phyloP scores from a whole-genome alignment of 208 protist species.

The Crithidia expoeki region DNA sequence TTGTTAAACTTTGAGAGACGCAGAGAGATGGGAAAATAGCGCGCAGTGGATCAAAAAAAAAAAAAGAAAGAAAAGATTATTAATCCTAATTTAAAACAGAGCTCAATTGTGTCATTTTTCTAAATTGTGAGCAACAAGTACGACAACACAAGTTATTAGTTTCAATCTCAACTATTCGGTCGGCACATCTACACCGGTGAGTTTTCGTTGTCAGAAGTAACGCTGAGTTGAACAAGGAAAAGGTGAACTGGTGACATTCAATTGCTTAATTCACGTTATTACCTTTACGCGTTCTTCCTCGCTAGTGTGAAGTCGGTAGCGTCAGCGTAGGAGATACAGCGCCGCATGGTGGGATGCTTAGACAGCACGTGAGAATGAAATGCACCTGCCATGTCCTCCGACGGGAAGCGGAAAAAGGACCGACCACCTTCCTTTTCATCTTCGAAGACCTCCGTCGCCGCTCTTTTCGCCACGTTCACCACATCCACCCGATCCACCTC shows the following conservation, averaged over 20 bases:
- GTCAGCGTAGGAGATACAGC: slow-evolving; percentile 60
- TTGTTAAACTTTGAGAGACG: not conserved
- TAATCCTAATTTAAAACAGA: too few relatives aligned
- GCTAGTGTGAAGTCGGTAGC: slow-evolving; percentile 46
- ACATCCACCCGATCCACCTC: slow-evolving; percentile 19
- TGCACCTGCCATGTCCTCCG: slow-evolving; percentile 45
- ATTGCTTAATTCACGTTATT: too few relatives aligned
- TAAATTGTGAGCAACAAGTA: too few relatives aligned
- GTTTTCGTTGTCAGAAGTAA: too few relatives aligned
- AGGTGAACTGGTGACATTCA: too few relatives aligned
- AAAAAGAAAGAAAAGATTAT: not conserved
- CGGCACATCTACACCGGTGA: too few relatives aligned
- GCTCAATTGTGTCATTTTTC: too few relatives aligned
- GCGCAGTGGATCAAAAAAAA: not conserved
- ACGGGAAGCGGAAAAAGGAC: slow-evolving; percentile 54
- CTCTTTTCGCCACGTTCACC: slow-evolving; percentile 15
- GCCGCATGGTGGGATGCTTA: slow-evolving; percentile 35
- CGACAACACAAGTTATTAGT: too few relatives aligned
- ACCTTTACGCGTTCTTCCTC: slow-evolving; percentile 27
- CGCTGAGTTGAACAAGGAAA: too few relatives aligned
- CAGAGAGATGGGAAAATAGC: not conserved
- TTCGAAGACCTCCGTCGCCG: slow-evolving; percentile 43
- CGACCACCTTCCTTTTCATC: slow-evolving; percentile 75
- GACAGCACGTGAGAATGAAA: slow-evolving; percentile 38
- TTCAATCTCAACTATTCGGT: too few relatives aligned